Conservation (phyloP, 306 rosid genomes). For the Begonia masoniana region DNA sequence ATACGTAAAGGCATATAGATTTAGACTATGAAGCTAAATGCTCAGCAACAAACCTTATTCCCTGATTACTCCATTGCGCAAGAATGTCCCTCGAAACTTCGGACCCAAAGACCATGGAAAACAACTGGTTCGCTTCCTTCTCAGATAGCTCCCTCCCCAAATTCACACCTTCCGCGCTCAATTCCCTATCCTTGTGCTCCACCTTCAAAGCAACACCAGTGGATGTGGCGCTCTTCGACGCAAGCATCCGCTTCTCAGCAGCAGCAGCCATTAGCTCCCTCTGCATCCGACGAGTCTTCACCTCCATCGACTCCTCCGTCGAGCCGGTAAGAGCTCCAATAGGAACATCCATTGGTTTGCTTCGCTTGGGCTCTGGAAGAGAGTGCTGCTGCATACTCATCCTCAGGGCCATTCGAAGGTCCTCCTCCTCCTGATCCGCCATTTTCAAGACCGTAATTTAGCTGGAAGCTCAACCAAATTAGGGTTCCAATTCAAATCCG, state of each 20-base stretch:
- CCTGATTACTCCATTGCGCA: slow-evolving; percentile 94
- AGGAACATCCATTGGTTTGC: slow-evolving; percentile 55
- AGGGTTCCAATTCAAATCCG: slow-evolving; percentile 24
- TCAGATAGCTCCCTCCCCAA: slow-evolving; percentile 41
- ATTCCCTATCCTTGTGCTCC: slow-evolving; percentile 24
- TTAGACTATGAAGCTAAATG: too few species aligned
- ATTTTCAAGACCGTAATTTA: slow-evolving; percentile 16
- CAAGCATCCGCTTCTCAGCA: slow-evolving; percentile 74
- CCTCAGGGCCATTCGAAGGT: slow-evolving; percentile 66
- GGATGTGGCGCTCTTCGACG: slow-evolving; percentile 10
- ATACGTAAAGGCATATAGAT: too few species aligned
- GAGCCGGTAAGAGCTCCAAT: slow-evolving; percentile 29
- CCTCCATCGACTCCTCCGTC: slow-evolving; percentile 50
- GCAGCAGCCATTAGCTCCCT: slow-evolving; percentile 94
- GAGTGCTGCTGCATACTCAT: slow-evolving; percentile 92
- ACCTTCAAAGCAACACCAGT: slow-evolving; percentile 11
- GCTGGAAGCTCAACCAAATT: slow-evolving; percentile 15
- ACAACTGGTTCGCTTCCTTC: slow-evolving; percentile 57
- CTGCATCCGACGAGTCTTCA: slow-evolving; percentile 49
- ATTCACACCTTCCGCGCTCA: slow-evolving; percentile 23
- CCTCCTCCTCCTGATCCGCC: slow-evolving; percentile 95
- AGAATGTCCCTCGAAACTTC: slow-evolving; percentile 74
- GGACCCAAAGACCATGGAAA: slow-evolving; percentile 70
- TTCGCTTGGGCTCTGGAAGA: slow-evolving; percentile 84
- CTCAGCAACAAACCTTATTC: slow-evolving; percentile 52